Evolutionary conservation across 139 green algal species (phyloP).

Genomic region (Closterium sp.): DNA sequence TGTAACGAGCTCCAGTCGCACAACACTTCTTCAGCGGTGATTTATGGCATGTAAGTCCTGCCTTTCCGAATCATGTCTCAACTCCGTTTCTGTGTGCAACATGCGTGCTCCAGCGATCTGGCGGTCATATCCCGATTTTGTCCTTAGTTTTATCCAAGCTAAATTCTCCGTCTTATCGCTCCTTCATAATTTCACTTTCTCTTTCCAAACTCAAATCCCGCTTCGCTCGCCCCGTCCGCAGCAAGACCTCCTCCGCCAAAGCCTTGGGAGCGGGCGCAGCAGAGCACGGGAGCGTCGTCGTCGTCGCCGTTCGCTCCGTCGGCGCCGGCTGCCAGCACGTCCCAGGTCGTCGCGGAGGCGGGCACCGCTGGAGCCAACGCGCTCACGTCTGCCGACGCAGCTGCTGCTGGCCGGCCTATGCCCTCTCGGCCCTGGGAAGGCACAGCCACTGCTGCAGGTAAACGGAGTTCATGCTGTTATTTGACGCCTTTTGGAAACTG

Average conservation of each 20-base stretch:
- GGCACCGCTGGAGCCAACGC: slow-evolving; percentile 2
- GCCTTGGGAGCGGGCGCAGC: slow-evolving; percentile 14
- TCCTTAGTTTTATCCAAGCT: neutral
- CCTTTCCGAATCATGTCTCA: too few relatives aligned
- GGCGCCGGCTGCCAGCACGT: slow-evolving; percentile 5
- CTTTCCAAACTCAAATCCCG: too few relatives aligned
- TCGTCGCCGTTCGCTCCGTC: slow-evolving; percentile 23
- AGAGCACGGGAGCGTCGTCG: neutral
- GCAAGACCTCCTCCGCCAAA: slow-evolving; percentile 1
- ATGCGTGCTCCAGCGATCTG: too few relatives aligned
- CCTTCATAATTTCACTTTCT: neutral
- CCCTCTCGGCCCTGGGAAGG: slow-evolving; percentile 23
- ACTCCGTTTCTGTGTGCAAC: too few relatives aligned
- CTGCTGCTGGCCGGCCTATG: slow-evolving; percentile 4
- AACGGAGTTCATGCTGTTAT: neutral
- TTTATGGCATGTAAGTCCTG: neutral
- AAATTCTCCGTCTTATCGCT: neutral
- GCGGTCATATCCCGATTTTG: too few relatives aligned
- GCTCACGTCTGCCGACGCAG: neutral
- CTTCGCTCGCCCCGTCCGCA: neutral
- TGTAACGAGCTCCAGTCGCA: neutral
- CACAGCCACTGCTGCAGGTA: slow-evolving; percentile 13
- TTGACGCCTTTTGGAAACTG: neutral
- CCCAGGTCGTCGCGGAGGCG: slow-evolving; percentile 10
- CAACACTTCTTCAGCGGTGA: neutral